Evolutionary conservation across 202 grass and related monocot genomes (phyloP).

Genomic region (Zoysia matrella): DNA sequence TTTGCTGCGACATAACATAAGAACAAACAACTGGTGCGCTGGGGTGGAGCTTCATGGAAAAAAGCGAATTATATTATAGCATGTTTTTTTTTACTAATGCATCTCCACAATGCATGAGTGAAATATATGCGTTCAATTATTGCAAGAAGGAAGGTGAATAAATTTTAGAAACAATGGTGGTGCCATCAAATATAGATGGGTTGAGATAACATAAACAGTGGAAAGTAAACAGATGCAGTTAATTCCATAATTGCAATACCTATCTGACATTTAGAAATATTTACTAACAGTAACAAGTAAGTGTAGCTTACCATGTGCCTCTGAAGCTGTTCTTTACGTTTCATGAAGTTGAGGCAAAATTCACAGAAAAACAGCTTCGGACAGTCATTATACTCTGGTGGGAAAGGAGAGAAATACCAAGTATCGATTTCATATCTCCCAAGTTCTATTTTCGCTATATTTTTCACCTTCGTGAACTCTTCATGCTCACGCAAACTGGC

Average conservation of each 20-base stretch:
- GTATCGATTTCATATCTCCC: slow-evolving; percentile 99
- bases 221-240: not conserved
- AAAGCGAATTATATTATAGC: not conserved
- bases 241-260: slow-evolving; percentile 15
- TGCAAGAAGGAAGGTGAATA: not conserved
- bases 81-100: slow-evolving; percentile 3
- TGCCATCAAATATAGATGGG: not conserved
- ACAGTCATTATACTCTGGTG: slow-evolving; percentile 94
- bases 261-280: slow-evolving; percentile 4
- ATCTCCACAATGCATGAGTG: slow-evolving; percentile 6
- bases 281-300: slow-evolving; percentile 11
- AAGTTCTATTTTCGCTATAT: slow-evolving; percentile 98
- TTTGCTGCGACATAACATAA: not conserved
- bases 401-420: slow-evolving; percentile 99
- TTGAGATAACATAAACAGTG: not conserved
- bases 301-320: slow-evolving; percentile 87
- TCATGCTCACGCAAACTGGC: slow-evolving; percentile 97
- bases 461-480: slow-evolving; percentile 99
- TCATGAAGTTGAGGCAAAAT: slow-evolving; percentile 99
- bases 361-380: slow-evolving; percentile 96
- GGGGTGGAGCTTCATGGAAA: not conserved
- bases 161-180: not conserved
- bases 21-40: not conserved
- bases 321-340: slow-evolving; percentile 99
- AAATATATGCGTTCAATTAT: not conserved